phyloP scores from a whole-genome alignment of 805 yeast species.

The Ogataea trehalophila region DNA sequence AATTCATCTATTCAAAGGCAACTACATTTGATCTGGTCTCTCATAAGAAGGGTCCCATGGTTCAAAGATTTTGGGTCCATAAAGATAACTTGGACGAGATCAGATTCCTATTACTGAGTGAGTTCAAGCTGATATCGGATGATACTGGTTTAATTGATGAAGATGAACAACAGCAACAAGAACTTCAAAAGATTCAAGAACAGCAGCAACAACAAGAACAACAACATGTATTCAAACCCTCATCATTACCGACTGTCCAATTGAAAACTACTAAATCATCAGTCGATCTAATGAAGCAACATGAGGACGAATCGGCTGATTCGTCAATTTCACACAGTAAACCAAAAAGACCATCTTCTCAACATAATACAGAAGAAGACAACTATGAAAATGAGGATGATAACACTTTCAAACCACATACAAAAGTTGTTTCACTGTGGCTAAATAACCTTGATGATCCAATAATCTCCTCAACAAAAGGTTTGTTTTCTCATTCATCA shows the following conservation, averaged over 20 bases:
- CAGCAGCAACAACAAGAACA: not conserved
- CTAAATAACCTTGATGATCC: constrained; percentile 25
- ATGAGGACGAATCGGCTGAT: not conserved
- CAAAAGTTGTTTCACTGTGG: constrained; percentile 26
- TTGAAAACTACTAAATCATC: constrained; percentile 13
- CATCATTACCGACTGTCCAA: not conserved
- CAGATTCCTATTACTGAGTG: constrained; percentile 40
- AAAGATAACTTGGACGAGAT: constrained; percentile 54
- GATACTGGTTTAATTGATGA: constrained; percentile 27
- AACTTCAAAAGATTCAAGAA: constrained; percentile 1
- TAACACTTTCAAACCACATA: constrained; percentile 25
- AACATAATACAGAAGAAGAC: not conserved
- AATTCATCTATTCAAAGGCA: constrained; percentile 19
- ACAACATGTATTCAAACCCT: too few species aligned
- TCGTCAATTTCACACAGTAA: not conserved
- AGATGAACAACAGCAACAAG: constrained; percentile 4
- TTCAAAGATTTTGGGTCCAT: constrained; percentile 50
- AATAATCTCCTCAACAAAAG: constrained; percentile 18
- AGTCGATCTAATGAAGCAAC: constrained; percentile 3
- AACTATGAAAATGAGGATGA: not conserved
- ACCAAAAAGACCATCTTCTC: not conserved
- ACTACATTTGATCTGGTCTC: constrained; percentile 34
- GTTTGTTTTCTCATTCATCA: constrained; percentile 14
- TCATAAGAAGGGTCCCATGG: constrained; percentile 31
- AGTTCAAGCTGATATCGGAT: constrained; percentile 34